Conservation (phyloP, 176 grass and related monocot species). For the Lolium multiflorum region DNA sequence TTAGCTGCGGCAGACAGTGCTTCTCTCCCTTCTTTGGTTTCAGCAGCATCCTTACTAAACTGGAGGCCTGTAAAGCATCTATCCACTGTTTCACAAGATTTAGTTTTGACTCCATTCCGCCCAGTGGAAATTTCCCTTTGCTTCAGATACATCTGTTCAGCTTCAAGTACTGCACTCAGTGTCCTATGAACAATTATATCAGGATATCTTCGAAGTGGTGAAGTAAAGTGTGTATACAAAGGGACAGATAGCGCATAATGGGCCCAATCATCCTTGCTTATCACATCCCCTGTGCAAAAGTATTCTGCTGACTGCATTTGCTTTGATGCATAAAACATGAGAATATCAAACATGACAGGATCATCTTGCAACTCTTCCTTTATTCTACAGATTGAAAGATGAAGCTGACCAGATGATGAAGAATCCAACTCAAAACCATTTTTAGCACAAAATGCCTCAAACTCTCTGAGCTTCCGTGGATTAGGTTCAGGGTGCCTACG, state of each 20-base stretch:
- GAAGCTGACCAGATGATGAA: slow-evolving; percentile 90
- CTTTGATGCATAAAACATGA: slow-evolving; percentile 95
- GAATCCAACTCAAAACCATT: slow-evolving; percentile 87
- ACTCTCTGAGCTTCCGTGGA: slow-evolving; percentile 76
- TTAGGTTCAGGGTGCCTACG: slow-evolving; percentile 93
- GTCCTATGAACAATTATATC: slow-evolving; percentile 97
- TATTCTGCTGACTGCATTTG: slow-evolving; percentile 88
- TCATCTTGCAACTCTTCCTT: slow-evolving; percentile 83
- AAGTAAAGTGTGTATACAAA: slow-evolving; percentile 94
- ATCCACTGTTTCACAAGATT: slow-evolving; percentile 39
- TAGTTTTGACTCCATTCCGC: slow-evolving; percentile 35
- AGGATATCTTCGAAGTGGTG: slow-evolving; percentile 90
- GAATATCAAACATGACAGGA: slow-evolving; percentile 83
- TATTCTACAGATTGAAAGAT: slow-evolving; percentile 84
- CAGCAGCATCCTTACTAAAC: slow-evolving; percentile 69
- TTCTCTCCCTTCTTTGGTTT: slow-evolving; percentile 76
- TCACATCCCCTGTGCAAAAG: slow-evolving; percentile 81
- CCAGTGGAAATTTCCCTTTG: slow-evolving; percentile 40
- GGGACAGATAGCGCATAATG: slow-evolving; percentile 88
- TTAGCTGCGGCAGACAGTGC: slow-evolving; percentile 61
- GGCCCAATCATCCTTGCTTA: slow-evolving; percentile 77
- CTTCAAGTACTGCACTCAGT: slow-evolving; percentile 78
- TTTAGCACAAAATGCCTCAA: slow-evolving; percentile 81
- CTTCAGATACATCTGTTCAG: slow-evolving; percentile 78
- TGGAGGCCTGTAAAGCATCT: slow-evolving; percentile 75